Conservation (phyloP, 345 rosid species). For the Ricinus communis region DNA sequence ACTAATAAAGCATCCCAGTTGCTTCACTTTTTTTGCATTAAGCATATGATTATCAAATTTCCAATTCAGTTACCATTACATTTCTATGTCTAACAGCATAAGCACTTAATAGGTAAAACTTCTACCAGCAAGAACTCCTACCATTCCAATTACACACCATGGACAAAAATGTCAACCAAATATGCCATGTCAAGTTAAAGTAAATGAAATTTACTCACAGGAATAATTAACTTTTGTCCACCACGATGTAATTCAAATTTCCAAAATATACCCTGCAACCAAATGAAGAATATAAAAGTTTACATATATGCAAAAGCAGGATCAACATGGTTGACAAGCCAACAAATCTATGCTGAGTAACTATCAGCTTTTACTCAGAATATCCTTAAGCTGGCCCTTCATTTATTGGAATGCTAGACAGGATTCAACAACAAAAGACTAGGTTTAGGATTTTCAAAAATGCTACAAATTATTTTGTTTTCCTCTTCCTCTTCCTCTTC, state of each 20-base stretch:
- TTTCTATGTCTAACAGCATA: not conserved
- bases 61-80: not conserved
- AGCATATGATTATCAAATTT: not conserved
- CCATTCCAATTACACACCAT: not conserved
- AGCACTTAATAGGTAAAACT: not conserved
- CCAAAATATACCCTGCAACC: constrained; percentile 82
- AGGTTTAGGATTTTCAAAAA: not conserved
- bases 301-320: not conserved
- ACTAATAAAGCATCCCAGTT: not conserved
- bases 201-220: constrained; percentile 52
- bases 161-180: too few relatives aligned
- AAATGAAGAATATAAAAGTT: constrained; percentile 11
- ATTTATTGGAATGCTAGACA: not conserved
- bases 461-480: too few relatives aligned
- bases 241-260: constrained; percentile 83
- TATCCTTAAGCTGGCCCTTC: not conserved
- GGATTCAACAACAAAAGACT: not conserved
- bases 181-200: constrained; percentile 10
- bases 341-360: not conserved
- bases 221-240: constrained; percentile 83
- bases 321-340: constrained; percentile 8
- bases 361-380: not conserved
- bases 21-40: not conserved
- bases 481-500: too few relatives aligned
- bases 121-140: not conserved